Evolutionary conservation across 1,284 basidiomycete genomes (phyloP), one percentile per base, ranked within the genome.

Genomic region (Hypsizygus ulmarius): DNA sequence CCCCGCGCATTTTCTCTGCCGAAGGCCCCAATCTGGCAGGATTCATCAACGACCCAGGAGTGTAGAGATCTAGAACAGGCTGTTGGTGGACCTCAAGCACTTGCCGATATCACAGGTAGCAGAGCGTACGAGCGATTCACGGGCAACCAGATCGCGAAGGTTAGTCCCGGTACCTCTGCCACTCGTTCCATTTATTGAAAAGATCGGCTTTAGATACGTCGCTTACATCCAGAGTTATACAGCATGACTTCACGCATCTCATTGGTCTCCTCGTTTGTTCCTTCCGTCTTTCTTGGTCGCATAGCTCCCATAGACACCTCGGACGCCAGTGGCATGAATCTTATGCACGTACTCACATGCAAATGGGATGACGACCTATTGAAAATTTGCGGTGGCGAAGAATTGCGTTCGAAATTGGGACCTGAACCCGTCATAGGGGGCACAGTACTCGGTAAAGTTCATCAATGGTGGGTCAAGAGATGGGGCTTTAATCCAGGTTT

Each of bases 311-410:
- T 89, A 48, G 87, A 90, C 54, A 78, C 82, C 3, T 83, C 87
- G 27, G 93, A 95, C 64, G 92, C 91, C 1, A 93, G 90, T 60
- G 93, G 93, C 0, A 95, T 93, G 92, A 95, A 94, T 64, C 69
- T 95, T 37, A 87, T 88, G 83, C 71, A 89, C 54, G 77, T 86
- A 25, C 63, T 81, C 33, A 76, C 80, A 10, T 79, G 82, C 66
- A 81, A 81, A 62, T 91, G 86, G 88, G 75, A 84, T 54, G 72
- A 82, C 52, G 56, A 68, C 39, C 65, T 89, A 39, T 71, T 88
- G 19, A 71, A 81, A 12, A 73, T 76, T 1, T 84, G 80, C 54
- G 84, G 82, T 28, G 86, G 84, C 0, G 67, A 78, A 6, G 80
- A 81, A 48, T 70, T 95, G 28, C 79, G 79, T 18, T 55, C 66